Conservation (phyloP, 148 eudicot genomes). For the Camellia lanceoleosa region DNA sequence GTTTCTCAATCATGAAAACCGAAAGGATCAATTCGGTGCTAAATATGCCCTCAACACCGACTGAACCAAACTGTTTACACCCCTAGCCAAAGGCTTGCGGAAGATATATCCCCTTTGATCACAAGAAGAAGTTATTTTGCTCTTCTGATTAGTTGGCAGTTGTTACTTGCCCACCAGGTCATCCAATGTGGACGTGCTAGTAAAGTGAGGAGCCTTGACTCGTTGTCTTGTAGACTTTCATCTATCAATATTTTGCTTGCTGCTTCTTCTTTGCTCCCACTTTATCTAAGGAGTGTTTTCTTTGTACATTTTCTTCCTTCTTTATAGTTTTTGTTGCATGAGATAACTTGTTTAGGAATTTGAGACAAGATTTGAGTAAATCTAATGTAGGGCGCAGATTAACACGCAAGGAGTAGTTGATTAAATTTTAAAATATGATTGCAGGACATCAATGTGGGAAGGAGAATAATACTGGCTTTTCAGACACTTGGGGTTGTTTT, state of each 20-base stretch:
- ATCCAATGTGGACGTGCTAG: not conserved
- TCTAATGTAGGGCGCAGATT: not conserved
- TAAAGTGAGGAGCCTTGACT: not conserved
- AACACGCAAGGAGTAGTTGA: not conserved
- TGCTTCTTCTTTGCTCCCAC: not conserved
- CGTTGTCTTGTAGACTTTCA: not conserved
- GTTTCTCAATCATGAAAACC: no score
- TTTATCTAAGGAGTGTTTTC: not conserved
- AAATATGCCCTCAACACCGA: no score
- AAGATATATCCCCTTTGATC: not conserved
- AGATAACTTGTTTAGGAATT: not conserved
- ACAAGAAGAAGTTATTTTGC: slow-evolving; percentile 5
- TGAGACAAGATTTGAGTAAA: not conserved
- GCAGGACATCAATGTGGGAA: slow-evolving; percentile 80
- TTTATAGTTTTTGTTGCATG: slow-evolving; percentile 4
- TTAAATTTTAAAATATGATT: slow-evolving; percentile 28
- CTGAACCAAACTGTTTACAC: no score
- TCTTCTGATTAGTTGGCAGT: not conserved
- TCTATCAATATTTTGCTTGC: not conserved
- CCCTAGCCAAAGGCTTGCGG: not conserved
- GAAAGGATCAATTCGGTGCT: no score
- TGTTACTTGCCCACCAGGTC: not conserved
- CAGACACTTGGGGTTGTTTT: slow-evolving; percentile 95
- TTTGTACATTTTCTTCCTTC: not conserved
- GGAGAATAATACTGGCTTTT: slow-evolving; percentile 55